Base-by-base conservation (phyloP, 768 basidiomycete species). In the Russula abietina region DNA sequence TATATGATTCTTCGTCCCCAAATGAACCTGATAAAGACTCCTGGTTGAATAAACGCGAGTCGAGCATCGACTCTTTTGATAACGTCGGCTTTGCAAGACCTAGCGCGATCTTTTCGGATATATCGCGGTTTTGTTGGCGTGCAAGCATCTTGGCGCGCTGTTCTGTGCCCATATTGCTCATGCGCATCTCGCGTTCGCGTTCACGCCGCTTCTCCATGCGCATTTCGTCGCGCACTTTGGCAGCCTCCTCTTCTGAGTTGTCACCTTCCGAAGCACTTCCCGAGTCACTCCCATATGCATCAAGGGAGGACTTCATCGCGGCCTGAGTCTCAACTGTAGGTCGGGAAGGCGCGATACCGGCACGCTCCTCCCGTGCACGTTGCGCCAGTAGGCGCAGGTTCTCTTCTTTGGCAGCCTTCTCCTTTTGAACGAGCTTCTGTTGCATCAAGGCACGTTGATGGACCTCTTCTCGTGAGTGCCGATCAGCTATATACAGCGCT, bases 81-180 rank as follows among this genome's bases (percentile, higher is more conserved):
- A 90, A 71, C 1, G 95, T 94, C 7, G 97, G 97, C 74, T 98
- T 99, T 36, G 97, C 97, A 53, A 99, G 84, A 43, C 97, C 97
- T 36, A 99, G 85, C 4, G 97, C 97, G 57, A 99, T 87, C 80
- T 99, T 98, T 77, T 99, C 97, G 2, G 97, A 99, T 52, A 99
- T 98, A 74, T 98, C 97, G 70, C 97, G 92, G 73, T 98, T 96
- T 76, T 97, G 94, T 68, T 98, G 93, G 59, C 91, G 86, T 24
- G 96, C 94, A 63, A 98, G 79, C 82, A 91, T 86, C 79, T 97
- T 98, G 43, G 97, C 94, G 17, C 97, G 83, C 71, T 94, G 92
- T 75, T 98, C 97, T 32, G 88, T 83, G 28, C 97, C 97, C 97
- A 99, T 99, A 71, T 98, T 97, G 75, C 83, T 93, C 94, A 98